Evolutionary conservation across 2,329 filamentous ascomycete species (phyloP), one percentile per base, ranked within the genome.

Genomic region (Neurospora crassa): DNA sequence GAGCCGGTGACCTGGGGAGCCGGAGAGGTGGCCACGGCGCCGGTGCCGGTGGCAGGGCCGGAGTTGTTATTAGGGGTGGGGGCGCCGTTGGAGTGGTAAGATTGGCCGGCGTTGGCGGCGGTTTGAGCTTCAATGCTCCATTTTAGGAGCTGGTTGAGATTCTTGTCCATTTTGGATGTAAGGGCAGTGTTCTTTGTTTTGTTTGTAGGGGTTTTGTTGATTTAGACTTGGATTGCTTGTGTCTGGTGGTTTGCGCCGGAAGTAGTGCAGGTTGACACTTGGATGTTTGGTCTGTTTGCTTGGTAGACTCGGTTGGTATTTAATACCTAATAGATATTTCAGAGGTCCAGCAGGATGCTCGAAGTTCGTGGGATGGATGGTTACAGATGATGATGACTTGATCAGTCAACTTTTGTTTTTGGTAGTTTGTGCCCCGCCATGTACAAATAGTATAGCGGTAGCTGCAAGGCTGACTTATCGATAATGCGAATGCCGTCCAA

Each of bases 101-200:
- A 45, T 69, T 29, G 20, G 18, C 41, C 18, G 41, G 45, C 47
- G 29, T 53, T 69, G 43, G 47, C 68, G 67, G 40, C 37, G 70
- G 70, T 43, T 80, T 74, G 72, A 16, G 73, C 73, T 63, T 78
- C 78, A 73, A 81, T 81, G 77, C 79, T 75, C 80, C 80, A 81
- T 78, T 79, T 79, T 43, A 81, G 79, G 73, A 81, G 79, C 75
- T 78, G 75, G 73, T 76, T 81, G 45, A 81, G 76, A 70, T 79
- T 79, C 70, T 75, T 77, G 71, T 80, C 78, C 78, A 80, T 81
- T 69, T 40, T 72, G 68, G 41, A 4, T 24, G 24, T 45, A 37
- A 24, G 24, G 24, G 24, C 24, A 24, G 24, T 29, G 24, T 37
- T 34, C 34, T 70, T 68, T 67, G 68, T 67, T 42, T 34, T 74